Conservation (phyloP, 1,284 basidiomycete genomes). For the Ganoderma sp. region DNA sequence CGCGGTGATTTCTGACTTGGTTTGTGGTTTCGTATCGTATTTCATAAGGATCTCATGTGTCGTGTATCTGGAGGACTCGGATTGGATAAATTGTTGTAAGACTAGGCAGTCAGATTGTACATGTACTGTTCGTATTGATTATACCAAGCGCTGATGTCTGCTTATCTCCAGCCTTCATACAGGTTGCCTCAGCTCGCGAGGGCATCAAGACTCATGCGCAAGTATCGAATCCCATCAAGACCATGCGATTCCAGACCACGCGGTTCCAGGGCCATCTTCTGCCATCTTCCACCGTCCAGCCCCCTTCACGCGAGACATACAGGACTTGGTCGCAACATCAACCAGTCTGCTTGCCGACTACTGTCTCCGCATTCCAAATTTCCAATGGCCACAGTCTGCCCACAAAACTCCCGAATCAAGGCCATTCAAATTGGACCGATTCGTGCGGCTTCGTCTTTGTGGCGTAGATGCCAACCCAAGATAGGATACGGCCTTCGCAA, state of each 20-base stretch:
- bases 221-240: background rate
- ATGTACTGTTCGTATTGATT: background rate
- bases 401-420: background rate
- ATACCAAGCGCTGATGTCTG: background rate
- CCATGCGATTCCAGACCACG: background rate
- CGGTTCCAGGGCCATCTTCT: too few species aligned
- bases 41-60: background rate
- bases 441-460: background rate
- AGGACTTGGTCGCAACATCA: background rate
- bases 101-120: background rate
- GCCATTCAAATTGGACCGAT: background rate
- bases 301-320: background rate
- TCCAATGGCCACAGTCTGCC: background rate
- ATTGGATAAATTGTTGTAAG: constrained; percentile 1
- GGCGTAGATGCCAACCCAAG: background rate
- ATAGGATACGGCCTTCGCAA: background rate
- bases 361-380: background rate
- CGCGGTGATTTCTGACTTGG: background rate
- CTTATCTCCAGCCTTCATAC: background rate
- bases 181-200: background rate
- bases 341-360: background rate
- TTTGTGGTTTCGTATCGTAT: background rate
- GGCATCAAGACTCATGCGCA: background rate
- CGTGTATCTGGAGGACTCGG: background rate
- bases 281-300: too few species aligned